Evolutionary conservation across 1,284 basidiomycete genomes (phyloP), one percentile per base, ranked within the genome.

Genomic region (Ganoderma sp.): DNA sequence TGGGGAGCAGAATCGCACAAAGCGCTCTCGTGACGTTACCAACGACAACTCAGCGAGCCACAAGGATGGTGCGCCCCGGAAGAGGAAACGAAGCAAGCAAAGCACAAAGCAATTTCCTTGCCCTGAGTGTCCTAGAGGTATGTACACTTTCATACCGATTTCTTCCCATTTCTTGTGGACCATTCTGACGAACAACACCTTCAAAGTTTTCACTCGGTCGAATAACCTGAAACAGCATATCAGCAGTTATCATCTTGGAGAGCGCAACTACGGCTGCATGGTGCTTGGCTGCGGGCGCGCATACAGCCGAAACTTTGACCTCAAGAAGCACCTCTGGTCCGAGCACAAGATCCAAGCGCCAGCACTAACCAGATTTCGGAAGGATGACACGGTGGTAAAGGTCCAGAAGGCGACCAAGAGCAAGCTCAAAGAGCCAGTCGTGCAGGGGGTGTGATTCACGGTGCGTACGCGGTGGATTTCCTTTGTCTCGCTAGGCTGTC

Each of bases 211-310:
- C 50, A 65, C 71, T 1, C 67, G 71, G 4, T 64, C 41, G 22
- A 43, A 69, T 34, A 70, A 72, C 52, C 59, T 72, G 8, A 69
- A 64, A 9, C 66, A 66, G 14, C 71, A 72, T 66, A 28, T 63
- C 58, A 52, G 42, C 3, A 50, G 67, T 32, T 67, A 69, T 34
- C 71, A 72, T 64, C 3, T 50, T 4, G 25, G 41, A 6, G 17
- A 42, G 60, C 71, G 71, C 19, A 19, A 9, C 6, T 37, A 58
- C 64, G 41, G 15, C 10, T 72, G 71, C 69, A 22, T 22, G 3
- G 45, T 43, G 0, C 15, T 19, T 2, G 61, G 58, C 4, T 71
- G 70, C 58, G 7, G 4, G 19, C 56, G 50, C 28, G 25, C 57
- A 5, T 71, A 69, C 59, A 66, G 64, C 22, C 68, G 70, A 43